Evolutionary conservation across 2,329 filamentous ascomycete genomes (phyloP).

Genomic region (Emericellopsis atlantica): DNA sequence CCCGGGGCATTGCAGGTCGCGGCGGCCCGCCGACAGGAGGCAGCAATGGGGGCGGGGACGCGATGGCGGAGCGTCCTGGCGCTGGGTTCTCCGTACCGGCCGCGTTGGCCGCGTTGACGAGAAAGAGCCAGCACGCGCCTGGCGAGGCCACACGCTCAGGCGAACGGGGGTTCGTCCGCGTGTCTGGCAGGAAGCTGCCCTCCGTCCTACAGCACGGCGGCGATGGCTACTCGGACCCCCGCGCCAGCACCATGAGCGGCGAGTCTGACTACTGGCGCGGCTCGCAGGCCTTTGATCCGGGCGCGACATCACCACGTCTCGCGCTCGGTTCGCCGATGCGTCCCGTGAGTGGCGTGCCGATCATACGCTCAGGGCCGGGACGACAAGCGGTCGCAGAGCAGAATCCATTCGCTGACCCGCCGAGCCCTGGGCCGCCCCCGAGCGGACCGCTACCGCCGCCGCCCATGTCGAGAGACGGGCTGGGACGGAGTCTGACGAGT

Average conservation of each 20-base stretch:
- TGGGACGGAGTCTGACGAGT: constrained; percentile 22
- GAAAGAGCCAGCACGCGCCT: constrained; percentile 16
- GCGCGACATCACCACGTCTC: constrained; percentile 23
- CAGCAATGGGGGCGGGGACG: constrained; percentile 8
- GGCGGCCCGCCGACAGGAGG: neutral
- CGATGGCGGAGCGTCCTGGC: constrained; percentile 31
- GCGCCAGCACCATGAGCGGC: constrained; percentile 30
- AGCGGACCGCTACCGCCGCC: constrained; percentile 14
- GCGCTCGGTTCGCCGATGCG: constrained; percentile 46
- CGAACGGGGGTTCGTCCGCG: constrained; percentile 50
- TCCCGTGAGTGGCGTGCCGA: constrained; percentile 45
- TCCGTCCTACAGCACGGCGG: constrained; percentile 50
- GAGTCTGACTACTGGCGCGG: constrained; percentile 40
- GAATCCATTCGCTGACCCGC: constrained; percentile 28
- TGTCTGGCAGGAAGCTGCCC: constrained; percentile 52
- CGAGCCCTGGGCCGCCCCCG: constrained; percentile 5
- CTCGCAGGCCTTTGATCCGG: constrained; percentile 31
- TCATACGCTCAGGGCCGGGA: constrained; percentile 53
- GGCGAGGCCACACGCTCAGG: neutral
- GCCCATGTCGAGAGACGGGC: constrained; percentile 16
- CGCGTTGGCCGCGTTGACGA: constrained; percentile 31
- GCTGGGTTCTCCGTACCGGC: constrained; percentile 28
- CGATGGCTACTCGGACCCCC: constrained; percentile 46
- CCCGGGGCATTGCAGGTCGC: neutral
- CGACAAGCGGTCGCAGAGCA: constrained; percentile 47